Evolutionary conservation across 176 grass and related monocot genomes (phyloP).

Genomic region (Oryza glaberrima): DNA sequence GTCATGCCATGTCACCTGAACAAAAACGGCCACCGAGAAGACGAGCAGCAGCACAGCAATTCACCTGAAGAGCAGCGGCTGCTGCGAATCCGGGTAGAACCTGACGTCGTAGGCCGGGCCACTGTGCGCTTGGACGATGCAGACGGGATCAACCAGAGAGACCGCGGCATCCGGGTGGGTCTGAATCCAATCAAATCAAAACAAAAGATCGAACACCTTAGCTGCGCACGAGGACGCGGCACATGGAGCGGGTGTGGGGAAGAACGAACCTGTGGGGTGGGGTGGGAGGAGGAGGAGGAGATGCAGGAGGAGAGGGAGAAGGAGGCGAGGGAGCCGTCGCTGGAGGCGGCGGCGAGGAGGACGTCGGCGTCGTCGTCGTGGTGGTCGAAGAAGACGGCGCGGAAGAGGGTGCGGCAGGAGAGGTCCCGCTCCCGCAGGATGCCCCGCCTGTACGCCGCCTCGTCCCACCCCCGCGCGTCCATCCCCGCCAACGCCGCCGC

Average conservation of each 20-base stretch:
- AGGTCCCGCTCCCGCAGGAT: slow-evolving; percentile 62
- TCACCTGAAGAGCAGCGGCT: slow-evolving; percentile 81
- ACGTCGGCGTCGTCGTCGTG: slow-evolving; percentile 44
- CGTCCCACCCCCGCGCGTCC: slow-evolving; percentile 55
- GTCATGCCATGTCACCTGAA: neutral
- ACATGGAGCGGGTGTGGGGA: neutral
- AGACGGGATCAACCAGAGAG: slow-evolving; percentile 51
- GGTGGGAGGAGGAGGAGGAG: slow-evolving; percentile 23
- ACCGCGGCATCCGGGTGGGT: neutral
- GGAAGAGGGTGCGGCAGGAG: slow-evolving; percentile 74
- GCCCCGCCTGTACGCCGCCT: slow-evolving; percentile 62
- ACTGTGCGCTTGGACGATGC: slow-evolving; percentile 70
- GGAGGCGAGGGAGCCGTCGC: slow-evolving; percentile 68
- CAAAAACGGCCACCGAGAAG: neutral
- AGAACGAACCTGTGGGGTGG: no score
- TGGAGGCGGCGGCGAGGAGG: slow-evolving; percentile 71
- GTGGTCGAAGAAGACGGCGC: slow-evolving; percentile 68
- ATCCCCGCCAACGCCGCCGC: neutral
- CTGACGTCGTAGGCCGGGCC: slow-evolving; percentile 78
- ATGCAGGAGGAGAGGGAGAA: slow-evolving; percentile 76
- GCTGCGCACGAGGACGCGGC: neutral
- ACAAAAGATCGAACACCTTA: slow-evolving; percentile 9
- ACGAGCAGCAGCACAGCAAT: slow-evolving; percentile 17
- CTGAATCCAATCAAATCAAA: slow-evolving; percentile 3
- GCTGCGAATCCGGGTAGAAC: slow-evolving; percentile 61